Conservation (phyloP, 2,329 filamentous ascomycete genomes). For the Cytospora mali region DNA sequence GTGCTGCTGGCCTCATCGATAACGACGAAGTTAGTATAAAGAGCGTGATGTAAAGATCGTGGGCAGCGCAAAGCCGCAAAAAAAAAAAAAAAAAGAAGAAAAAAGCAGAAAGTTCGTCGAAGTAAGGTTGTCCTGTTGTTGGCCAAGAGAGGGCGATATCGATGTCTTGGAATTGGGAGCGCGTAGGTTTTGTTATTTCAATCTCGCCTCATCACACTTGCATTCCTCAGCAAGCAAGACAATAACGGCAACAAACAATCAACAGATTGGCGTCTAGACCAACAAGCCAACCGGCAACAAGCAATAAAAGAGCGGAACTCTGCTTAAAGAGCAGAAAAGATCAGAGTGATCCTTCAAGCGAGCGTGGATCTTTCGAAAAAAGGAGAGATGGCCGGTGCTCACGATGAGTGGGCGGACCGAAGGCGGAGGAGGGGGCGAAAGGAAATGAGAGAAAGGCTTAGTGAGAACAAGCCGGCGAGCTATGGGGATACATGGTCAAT, state of each 20-base stretch:
- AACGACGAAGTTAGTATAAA: slow-evolving; percentile 20
- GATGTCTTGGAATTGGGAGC: slow-evolving; percentile 19
- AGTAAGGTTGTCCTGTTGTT: slow-evolving; percentile 2
- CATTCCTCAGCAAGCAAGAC: slow-evolving; percentile 22
- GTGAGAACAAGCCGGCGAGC: slow-evolving; percentile 10
- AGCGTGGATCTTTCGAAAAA: slow-evolving; percentile 12
- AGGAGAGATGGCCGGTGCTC: slow-evolving; percentile 17
- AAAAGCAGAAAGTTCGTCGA: neutral
- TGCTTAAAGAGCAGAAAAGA: slow-evolving; percentile 18
- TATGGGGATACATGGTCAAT: slow-evolving; percentile 9
- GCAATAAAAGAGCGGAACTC: slow-evolving; percentile 23
- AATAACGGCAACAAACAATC: slow-evolving; percentile 6
- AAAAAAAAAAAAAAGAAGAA: neutral
- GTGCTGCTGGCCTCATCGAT: slow-evolving; percentile 56
- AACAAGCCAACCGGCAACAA: slow-evolving; percentile 7
- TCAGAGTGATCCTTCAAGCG: neutral
- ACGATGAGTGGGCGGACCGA: too few species aligned
- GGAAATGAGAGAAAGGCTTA: slow-evolving; percentile 17
- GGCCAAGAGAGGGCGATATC: neutral
- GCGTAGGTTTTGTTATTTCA: slow-evolving; percentile 18
- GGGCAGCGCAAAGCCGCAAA: slow-evolving; percentile 25
- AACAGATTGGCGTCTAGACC: slow-evolving; percentile 11
- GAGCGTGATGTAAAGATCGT: slow-evolving; percentile 28
- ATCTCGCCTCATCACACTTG: slow-evolving; percentile 16
- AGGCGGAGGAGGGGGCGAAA: slow-evolving; percentile 7